Evolutionary conservation across 116 monocot species (phyloP), one percentile per base, ranked within the genome.

Genomic region (Trichopus zeylanicus): DNA sequence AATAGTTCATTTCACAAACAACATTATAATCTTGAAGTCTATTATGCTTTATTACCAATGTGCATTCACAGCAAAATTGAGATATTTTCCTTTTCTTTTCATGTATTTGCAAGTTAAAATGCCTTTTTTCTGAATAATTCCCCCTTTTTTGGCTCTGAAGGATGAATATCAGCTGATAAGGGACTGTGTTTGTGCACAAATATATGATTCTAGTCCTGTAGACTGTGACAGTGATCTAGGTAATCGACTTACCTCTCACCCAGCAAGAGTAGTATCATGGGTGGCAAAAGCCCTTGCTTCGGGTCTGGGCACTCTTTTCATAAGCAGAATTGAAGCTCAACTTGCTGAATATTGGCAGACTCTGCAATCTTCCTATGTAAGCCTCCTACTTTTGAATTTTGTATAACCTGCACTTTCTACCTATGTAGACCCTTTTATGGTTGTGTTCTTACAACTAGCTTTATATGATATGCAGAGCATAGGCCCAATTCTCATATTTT

Each of bases 191-290:
- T 88, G 82, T 65, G 98, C 88, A 56, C 98, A 98, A 75, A 80
- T 98, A 55, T 98, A 82, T 55, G 98, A 98, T 62, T 98, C 91
- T 11, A 54, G 74, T 66, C 98, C 98, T 25, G 57, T 85, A 61
- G 87, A 85, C 51, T 88, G 91, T 56, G 78, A 78, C 18, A 85
- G 75, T 67, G 91, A 82, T 70, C 47, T 75, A 51, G 84, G 77
- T 33, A 67, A 61, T 59, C 61, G 61, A 7, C 81, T 75, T 61
- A 12, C 71, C 33, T 53, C 82, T 5, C 69, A 71, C 15, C 75
- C 80, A 63, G 69, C 80, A 32, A 73, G 73, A 70, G 37, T 80
- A 39, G 35, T 80, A 31, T 83, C 91, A 57, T 91, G 87, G 91
- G 76, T 85, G 71, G 64, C 78, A 66, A 98, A 77, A 70, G 75